Evolutionary conservation across 306 rosid species (phyloP), one percentile per base, ranked within the genome.

Genomic region (Cicer cuneatum): DNA sequence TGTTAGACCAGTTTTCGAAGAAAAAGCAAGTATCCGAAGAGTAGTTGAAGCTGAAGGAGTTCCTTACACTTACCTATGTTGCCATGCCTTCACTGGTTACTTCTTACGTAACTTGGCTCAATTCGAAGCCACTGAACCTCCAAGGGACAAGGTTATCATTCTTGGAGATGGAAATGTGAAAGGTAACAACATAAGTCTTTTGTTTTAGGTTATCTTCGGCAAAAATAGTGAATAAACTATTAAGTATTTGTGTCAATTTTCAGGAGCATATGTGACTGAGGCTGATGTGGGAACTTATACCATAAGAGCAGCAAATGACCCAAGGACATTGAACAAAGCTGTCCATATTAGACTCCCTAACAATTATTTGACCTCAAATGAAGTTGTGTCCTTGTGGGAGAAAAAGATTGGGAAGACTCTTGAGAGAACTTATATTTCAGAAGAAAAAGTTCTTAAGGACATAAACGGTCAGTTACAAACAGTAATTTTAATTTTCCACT

Each of bases 111-210:
- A 68, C 59, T 56, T 86, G 4, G 76, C 83, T 42, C 85, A 80
- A 37, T 12, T 14, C 16, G 46, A 78, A 6, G 57, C 13, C 67
- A 80, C 71, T 24, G 77, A 21, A 43, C 87, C 89, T 64, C 83
- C 87, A 0, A 39, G 87, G 2, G 85, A 83, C 15, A 86, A 67
- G 42, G 85, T 83, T 1, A 43, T 14, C 63, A 56, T 86, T 46
- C 74, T 33, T 1, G 89, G 89, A 74, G 89, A 86, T 67, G 85
- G 89, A 66, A 80, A 86, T 49, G 80, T 81, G 10, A 81, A 78
- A 81, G 87, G 87, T 86, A 67, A 52, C 11, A 65, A 29, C 33
- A 29, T 29, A 29, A 21, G 3, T 29, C 33, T 2, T 0, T 29
- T 29, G 33, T 29, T 29, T 29, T 29, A 29, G 33, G 5, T 5